These are phyloP conservation scores for Wickerhamiella allomyrinae DNA, from an alignment of 805 yeast species.

Conservation along the genomic window DNA sequence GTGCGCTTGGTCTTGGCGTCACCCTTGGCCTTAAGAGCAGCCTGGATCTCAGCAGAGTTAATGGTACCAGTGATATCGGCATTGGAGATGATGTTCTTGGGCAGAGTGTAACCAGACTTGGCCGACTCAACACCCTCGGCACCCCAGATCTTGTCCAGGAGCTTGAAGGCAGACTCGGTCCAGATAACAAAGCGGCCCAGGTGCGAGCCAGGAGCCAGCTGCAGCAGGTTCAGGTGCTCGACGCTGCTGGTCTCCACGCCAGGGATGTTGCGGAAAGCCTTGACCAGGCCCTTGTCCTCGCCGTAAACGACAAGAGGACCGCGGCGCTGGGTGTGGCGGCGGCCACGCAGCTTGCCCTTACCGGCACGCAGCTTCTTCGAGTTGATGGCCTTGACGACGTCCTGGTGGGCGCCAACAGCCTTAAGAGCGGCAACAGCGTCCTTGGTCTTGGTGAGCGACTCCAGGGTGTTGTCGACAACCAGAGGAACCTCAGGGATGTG, in stretches of 20 bases:
- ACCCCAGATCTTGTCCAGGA: constrained; percentile 95
- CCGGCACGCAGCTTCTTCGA: constrained; percentile 99
- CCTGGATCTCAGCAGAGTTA: constrained; percentile 98
- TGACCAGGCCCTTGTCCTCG: constrained; percentile 92
- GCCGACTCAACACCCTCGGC: constrained; percentile 66
- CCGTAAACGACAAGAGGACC: constrained; percentile 99
- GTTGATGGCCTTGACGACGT: constrained; percentile 92
- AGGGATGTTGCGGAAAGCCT: constrained; percentile 99
- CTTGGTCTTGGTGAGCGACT: constrained; percentile 90
- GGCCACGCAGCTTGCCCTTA: constrained; percentile 99
- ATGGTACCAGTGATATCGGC: constrained; percentile 93
- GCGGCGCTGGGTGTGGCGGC: constrained; percentile 99
- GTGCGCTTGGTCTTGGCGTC: constrained; percentile 85
- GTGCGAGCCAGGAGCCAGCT: constrained; percentile 99
- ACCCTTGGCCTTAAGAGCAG: constrained; percentile 84
- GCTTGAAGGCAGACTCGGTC: constrained; percentile 97
- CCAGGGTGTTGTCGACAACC: constrained; percentile 87
- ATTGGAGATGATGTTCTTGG: constrained; percentile 87
- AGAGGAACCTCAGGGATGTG: constrained; percentile 96
- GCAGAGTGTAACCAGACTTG: constrained; percentile 83
- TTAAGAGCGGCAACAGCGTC: constrained; percentile 96
- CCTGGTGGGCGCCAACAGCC: constrained; percentile 98
- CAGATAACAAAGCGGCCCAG: constrained; percentile 99
- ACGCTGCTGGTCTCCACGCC: constrained; percentile 98
- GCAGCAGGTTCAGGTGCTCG: constrained; percentile 83